Evolutionary conservation across 2,329 filamentous ascomycete genomes (phyloP).

Genomic region (Rhynchosporium agropyri): DNA sequence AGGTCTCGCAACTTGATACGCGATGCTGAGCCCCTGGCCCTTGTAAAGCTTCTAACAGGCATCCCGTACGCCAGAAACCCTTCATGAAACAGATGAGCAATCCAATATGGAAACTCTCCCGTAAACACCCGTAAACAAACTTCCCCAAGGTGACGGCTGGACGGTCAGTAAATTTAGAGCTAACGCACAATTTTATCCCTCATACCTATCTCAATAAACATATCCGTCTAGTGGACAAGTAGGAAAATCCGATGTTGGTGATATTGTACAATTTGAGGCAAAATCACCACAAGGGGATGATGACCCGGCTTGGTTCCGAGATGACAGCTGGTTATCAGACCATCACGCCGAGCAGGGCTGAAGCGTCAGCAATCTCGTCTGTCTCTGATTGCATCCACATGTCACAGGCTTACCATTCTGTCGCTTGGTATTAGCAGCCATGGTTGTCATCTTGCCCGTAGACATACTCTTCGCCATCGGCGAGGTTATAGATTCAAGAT

Average conservation of each 20-base stretch:
- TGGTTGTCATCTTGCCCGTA: neutral
- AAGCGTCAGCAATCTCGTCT: neutral
- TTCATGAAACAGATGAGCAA: too few relatives aligned
- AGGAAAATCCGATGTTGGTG: neutral
- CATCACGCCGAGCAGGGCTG: neutral
- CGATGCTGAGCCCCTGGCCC: too few relatives aligned
- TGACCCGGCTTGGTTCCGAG: neutral
- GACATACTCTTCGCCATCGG: slow-evolving; percentile 6
- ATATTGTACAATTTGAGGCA: neutral
- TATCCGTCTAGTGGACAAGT: too few relatives aligned
- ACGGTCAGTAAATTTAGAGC: too few relatives aligned
- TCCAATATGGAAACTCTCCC: too few relatives aligned
- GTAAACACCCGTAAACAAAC: too few relatives aligned
- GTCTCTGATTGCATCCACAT: neutral
- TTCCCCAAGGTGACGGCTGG: too few relatives aligned
- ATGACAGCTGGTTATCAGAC: slow-evolving; percentile 8
- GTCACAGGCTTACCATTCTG: neutral
- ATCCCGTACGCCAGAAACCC: too few relatives aligned
- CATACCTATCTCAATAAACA: too few relatives aligned
- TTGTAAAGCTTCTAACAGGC: too few relatives aligned
- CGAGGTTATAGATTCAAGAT: slow-evolving; percentile 1
- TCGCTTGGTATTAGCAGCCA: neutral
- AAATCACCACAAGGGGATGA: neutral
- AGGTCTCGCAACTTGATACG: too few relatives aligned
- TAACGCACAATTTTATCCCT: too few relatives aligned